Evolutionary conservation across 352 stramenopile species (phyloP).

Genomic region (Pythium scleroteichum): DNA sequence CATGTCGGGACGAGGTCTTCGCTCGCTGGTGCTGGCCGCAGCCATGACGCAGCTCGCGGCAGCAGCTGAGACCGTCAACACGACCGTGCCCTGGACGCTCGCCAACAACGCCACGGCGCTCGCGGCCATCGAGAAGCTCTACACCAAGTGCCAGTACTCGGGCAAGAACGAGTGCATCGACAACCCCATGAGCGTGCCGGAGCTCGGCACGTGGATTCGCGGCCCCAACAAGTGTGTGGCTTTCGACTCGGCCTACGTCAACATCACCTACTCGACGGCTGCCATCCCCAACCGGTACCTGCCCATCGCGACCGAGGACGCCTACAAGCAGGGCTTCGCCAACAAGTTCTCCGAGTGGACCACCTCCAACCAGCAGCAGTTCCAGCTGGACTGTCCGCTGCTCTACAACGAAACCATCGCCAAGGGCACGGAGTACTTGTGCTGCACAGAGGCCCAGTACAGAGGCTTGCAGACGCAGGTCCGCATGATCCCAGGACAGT

Average conservation of each 20-base stretch:
- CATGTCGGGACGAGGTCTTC: background rate
- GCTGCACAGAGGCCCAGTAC: constrained; percentile 82
- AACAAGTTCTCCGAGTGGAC: constrained; percentile 81
- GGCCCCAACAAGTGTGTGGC: constrained; percentile 49
- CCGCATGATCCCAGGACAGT: constrained; percentile 56
- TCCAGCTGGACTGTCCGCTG: constrained; percentile 66
- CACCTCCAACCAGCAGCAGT: constrained; percentile 52
- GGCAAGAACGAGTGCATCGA: constrained; percentile 56
- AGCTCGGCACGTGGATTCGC: constrained; percentile 57
- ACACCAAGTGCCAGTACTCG: constrained; percentile 73
- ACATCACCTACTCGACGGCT: constrained; percentile 32
- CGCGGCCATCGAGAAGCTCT: constrained; percentile 39
- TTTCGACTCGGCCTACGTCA: constrained; percentile 69
- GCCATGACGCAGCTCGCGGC: constrained; percentile 31
- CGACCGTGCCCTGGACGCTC: constrained; percentile 35
- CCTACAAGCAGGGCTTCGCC: constrained; percentile 48
- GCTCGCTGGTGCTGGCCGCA: constrained; percentile 35
- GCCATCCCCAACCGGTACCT: constrained; percentile 64
- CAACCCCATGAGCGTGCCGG: constrained; percentile 44
- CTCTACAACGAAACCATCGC: constrained; percentile 68
- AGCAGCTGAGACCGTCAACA: constrained; percentile 24
- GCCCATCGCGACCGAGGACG: constrained; percentile 58
- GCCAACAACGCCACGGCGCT: constrained; percentile 41
- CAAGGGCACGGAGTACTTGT: constrained; percentile 55
- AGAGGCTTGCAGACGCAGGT: constrained; percentile 56